Evolutionary conservation across 108 stramenopile species (phyloP), one percentile per base, ranked within the genome.

Genomic region (Nitzschia palea): DNA sequence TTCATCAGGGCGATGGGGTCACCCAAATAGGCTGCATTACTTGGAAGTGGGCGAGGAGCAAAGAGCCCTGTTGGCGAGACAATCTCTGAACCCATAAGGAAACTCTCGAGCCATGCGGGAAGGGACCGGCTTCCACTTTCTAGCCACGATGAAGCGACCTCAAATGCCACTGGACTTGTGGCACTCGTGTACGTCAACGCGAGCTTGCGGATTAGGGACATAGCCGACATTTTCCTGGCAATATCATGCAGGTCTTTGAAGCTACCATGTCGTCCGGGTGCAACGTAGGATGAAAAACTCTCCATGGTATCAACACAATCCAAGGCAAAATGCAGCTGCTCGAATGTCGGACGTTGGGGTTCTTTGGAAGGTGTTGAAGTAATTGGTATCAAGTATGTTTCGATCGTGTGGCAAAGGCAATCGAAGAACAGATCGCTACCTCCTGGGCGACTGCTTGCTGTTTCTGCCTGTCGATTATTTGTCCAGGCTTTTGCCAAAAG

Each of bases 61-160:
- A 90, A 90, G 26, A 81, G 34, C 9, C 84, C 90, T 22, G 53
- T 51, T 5, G 32, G 26, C 5, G 58, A 25, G 15, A 51, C 28
- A 44, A 25, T 30, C 2, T 55, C 68, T 20, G 62, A 40, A 22
- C 84, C 86, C 37, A 77, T 59, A 18, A 90, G 66, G 55, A 88
- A 51, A 30, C 80, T 59, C 52, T 80, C 89, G 36, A 95, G 77
- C 94, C 94, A 95, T 3, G 59, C 23, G 15, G 93, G 93, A 50
- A 94, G 58, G 30, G 61, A 50, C 10, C 68, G 50, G 9, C 23
- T 44, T 8, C 57, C 68, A 27, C 45, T 15, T 28, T 57, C 67
- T 29, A 94, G 66, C 2, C 82, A 69, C 26, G 73, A 51, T 22
- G 56, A 35, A 14, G 93, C 93, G 33, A 94, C 88, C 50, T 81